A percentile compares a stretch with the other conserved stretches of the same genome.
phyloP scores from a whole-genome alignment of 2,329 filamentous ascomycete genomes.

The Simplicillium sp. region DNA sequence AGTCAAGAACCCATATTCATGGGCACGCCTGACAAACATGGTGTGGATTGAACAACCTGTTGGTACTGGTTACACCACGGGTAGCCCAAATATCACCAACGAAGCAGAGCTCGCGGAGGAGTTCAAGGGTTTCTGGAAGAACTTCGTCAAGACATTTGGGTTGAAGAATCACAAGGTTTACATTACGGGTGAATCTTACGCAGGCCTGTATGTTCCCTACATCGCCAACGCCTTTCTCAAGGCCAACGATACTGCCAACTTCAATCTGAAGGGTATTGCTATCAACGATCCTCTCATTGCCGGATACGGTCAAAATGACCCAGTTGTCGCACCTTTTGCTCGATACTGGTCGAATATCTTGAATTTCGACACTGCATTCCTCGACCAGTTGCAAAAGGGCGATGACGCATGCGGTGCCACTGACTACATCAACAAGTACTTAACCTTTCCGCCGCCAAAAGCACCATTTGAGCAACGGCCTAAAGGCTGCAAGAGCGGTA shows the following conservation, averaged over 20 bases:
- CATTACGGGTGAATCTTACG: slow-evolving; percentile 60
- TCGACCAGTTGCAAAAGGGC: slow-evolving; percentile 39
- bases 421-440: slow-evolving; percentile 48
- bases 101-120: slow-evolving; percentile 55
- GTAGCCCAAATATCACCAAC: slow-evolving; percentile 51
- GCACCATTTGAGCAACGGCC: slow-evolving; percentile 43
- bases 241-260: slow-evolving; percentile 53
- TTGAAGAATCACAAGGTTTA: slow-evolving; percentile 58
- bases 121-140: slow-evolving; percentile 64
- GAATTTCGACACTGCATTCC: slow-evolving; percentile 54
- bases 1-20: slow-evolving; percentile 57
- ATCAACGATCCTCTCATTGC: slow-evolving; percentile 75
- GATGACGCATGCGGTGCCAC: slow-evolving; percentile 53
- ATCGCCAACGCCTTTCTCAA: slow-evolving; percentile 66
- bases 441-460: slow-evolving; percentile 59
- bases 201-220: slow-evolving; percentile 59
- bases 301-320: slow-evolving; percentile 40
- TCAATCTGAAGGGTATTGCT: slow-evolving; percentile 57
- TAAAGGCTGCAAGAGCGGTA: slow-evolving; percentile 28
- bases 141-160: slow-evolving; percentile 57
- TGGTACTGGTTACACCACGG: slow-evolving; percentile 59
- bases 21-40: slow-evolving; percentile 67
- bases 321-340: slow-evolving; percentile 31
- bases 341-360: slow-evolving; percentile 51
- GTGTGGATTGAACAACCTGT: slow-evolving; percentile 65